Evolutionary conservation across 768 basidiomycete species (phyloP), one percentile per base, ranked within the genome.

Genomic region (Austroboletus eburneus): DNA sequence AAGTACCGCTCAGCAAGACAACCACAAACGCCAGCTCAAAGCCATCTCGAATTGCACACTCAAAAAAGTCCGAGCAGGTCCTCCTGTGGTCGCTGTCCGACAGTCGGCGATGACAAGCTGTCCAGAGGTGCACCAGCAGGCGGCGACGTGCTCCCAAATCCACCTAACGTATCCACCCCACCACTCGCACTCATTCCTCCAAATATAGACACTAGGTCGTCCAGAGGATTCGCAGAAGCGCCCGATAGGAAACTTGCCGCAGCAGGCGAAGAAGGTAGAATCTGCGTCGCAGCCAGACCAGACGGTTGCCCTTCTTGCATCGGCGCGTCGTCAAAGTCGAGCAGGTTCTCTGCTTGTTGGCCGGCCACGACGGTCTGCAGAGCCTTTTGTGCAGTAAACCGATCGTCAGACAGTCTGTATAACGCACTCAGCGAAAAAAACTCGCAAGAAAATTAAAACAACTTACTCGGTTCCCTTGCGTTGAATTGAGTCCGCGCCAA

Each of bases 191-290:
- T 72, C 59, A 59, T 70, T 58, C 66, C 73, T 14, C 90, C 91
- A 62, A 96, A 96, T 55, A 96, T 89, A 8, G 91, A 93, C 20
- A 94, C 91, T 10, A 96, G 76, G 63, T 96, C 92, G 65, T 95
- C 92, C 36, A 95, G 73, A 1, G 93, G 93, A 62, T 96, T 96
- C 49, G 77, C 78, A 13, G 91, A 91, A 21, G 87, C 85, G 5
- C 87, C 87, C 3, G 84, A 75, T 14, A 92, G 73, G 23, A 90
- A 74, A 52, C 76, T 89, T 16, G 81, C 82, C 5, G 84, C 84
- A 17, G 85, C 85, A 4, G 89, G 80, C 9, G 85, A 81, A 29
- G 82, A 74, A 21, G 86, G 72, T 14, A 87, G 71, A 37, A 87
- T 78, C 46, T 85, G 75, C 0, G 87, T 91, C 4, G 89, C 87